Evolutionary conservation across 192 early-diverging fungal genomes (phyloP).

Genomic region (Backusella mclennaniae): DNA sequence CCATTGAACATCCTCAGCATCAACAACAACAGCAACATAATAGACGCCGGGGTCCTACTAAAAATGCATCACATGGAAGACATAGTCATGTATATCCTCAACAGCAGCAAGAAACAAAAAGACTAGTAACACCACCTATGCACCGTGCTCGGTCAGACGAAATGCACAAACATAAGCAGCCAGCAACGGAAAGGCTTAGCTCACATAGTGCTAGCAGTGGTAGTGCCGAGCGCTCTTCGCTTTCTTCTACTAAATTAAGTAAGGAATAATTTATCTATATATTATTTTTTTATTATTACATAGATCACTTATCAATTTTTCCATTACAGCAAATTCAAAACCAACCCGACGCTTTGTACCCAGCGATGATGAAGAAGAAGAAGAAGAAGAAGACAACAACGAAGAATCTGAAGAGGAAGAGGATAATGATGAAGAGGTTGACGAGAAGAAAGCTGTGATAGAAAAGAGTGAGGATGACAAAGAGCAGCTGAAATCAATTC

Average conservation of each 20-base stretch:
- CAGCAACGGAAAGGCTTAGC: not conserved
- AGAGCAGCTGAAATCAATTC: not conserved
- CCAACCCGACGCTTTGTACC: conserved; percentile 11
- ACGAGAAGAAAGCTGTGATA: not conserved
- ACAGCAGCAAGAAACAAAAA: conserved; percentile 6
- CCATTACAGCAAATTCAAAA: conserved; percentile 4
- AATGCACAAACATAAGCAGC: not conserved
- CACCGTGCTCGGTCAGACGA: conserved; percentile 7
- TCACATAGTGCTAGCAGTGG: not conserved
- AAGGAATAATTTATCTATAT: not conserved
- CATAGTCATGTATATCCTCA: not conserved
- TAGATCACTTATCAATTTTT: not conserved
- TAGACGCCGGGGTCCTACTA: not conserved
- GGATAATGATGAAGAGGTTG: not conserved
- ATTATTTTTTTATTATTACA: not conserved
- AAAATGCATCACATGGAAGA: not conserved
- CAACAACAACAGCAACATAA: conserved; percentile 1
- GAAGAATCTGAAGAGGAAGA: conserved; percentile 13
- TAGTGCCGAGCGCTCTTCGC: not conserved
- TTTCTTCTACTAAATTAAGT: conserved; percentile 6
- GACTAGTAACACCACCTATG: not conserved
- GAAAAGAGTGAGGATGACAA: not conserved
- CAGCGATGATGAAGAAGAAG: conserved; percentile 33
- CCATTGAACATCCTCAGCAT: conserved; percentile 8
- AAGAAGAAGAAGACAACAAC: conserved; percentile 9